Percentiles rank a stretch among this genome's conserved stretches.
Evolutionary conservation across 805 yeast genomes (phyloP).

Genomic region (Metschnikowia drakensbergensis): DNA sequence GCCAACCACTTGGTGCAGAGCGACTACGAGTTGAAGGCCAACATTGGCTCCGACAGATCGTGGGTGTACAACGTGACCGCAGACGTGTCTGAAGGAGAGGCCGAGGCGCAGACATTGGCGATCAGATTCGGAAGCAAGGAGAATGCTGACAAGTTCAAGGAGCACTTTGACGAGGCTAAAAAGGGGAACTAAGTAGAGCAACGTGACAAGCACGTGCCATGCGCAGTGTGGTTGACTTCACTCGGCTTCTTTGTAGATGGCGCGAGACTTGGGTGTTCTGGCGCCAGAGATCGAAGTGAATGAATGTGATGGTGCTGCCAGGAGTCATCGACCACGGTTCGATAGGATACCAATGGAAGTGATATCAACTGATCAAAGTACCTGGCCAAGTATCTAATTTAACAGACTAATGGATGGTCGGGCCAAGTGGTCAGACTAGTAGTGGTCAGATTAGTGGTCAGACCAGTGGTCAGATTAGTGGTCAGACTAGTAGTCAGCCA

Average conservation of each 20-base stretch:
- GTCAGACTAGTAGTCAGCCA: too few relatives aligned
- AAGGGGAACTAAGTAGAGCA: slow-evolving; percentile 12
- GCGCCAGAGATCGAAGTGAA: too few relatives aligned
- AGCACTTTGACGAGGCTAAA: slow-evolving; percentile 84
- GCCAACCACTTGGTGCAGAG: slow-evolving; percentile 91
- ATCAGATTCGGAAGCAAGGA: slow-evolving; percentile 90
- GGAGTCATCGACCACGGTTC: too few relatives aligned
- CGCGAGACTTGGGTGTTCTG: too few relatives aligned
- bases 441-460: too few relatives aligned
- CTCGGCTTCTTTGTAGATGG: not conserved
- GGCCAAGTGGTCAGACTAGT: too few relatives aligned
- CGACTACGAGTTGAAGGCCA: slow-evolving; percentile 81
- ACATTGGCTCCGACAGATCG: slow-evolving; percentile 95
- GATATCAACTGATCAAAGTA: too few relatives aligned
- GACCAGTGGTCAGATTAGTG: too few relatives aligned
- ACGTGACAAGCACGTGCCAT: not conserved
- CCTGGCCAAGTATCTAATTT: too few relatives aligned
- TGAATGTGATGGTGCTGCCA: too few relatives aligned
- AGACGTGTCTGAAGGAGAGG: slow-evolving; percentile 91
- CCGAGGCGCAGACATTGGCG: slow-evolving; percentile 95
- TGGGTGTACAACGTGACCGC: slow-evolving; percentile 97
- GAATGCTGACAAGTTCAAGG: slow-evolving; percentile 94
- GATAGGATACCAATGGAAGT: too few relatives aligned
- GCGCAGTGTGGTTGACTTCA: not conserved
- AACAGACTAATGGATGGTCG: too few relatives aligned